Evolutionary conservation across 495 filamentous ascomycete species (phyloP).

Genomic region (Penicillium samsonianum): DNA sequence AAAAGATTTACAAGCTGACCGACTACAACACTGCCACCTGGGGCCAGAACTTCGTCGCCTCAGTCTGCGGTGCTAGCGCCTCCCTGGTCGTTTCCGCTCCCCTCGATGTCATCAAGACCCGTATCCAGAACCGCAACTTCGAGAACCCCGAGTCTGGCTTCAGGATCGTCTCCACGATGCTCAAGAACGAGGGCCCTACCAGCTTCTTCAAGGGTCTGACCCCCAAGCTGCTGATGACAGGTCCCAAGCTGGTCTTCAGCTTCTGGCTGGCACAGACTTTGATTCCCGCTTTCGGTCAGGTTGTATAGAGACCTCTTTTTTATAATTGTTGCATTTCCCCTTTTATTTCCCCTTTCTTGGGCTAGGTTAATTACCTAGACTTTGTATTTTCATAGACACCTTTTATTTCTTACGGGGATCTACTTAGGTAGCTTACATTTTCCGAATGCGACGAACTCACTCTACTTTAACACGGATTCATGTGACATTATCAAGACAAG

Average conservation of each 20-base stretch:
- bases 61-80: conserved; percentile 88
- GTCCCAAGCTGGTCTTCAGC: conserved; percentile 97
- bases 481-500: neutral
- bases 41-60: conserved; percentile 96
- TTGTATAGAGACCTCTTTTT: conserved; percentile 44
- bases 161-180: conserved; percentile 87
- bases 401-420: conserved; percentile 15
- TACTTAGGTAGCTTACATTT: conserved; percentile 6
- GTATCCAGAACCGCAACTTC: conserved; percentile 99
- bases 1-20: conserved; percentile 79
- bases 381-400: conserved; percentile 21
- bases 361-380: conserved; percentile 1
- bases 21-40: conserved; percentile 97
- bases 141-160: conserved; percentile 95
- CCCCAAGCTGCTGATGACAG: conserved; percentile 98
- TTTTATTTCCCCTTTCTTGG: conserved; percentile 6
- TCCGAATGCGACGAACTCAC: conserved; percentile 15
- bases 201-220: conserved; percentile 98
- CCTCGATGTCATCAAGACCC: conserved; percentile 97
- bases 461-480: neutral
- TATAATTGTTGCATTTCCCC: conserved; percentile 12
- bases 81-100: conserved; percentile 92
- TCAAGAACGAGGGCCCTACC: conserved; percentile 76
- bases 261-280: conserved; percentile 98
- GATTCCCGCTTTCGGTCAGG: conserved; percentile 69